A percentile compares a stretch with the other conserved stretches of the same genome.
Conservation (phyloP, 2,329 filamentous ascomycete species). For the Phyllosticta ampelicida region DNA sequence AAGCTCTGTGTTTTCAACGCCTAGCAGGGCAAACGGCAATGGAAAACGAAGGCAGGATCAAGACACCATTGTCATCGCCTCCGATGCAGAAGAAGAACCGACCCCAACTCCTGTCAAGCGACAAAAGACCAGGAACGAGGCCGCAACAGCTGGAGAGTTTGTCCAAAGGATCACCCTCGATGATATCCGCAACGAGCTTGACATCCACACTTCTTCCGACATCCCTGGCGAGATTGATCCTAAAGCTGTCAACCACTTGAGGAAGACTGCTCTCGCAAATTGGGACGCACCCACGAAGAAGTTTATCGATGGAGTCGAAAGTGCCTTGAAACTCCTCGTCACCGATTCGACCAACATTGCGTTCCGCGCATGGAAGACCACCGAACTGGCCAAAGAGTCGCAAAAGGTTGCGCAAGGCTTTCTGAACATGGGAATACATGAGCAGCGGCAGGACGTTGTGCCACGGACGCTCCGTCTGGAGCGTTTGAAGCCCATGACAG, state of each 20-base stretch:
- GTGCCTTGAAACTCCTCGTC: slow-evolving; percentile 13
- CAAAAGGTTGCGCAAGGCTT: slow-evolving; percentile 18
- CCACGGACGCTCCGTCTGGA: slow-evolving; percentile 22
- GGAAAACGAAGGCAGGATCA: neutral
- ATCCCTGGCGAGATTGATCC: slow-evolving; percentile 27
- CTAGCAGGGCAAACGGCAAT: neutral
- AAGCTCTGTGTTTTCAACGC: neutral
- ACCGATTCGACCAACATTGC: slow-evolving; percentile 18
- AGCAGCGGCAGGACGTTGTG: slow-evolving; percentile 16
- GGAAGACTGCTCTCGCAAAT: slow-evolving; percentile 17
- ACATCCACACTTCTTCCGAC: slow-evolving; percentile 18
- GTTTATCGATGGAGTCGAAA: slow-evolving; percentile 19
- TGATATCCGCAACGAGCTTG: slow-evolving; percentile 18
- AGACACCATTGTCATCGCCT: slow-evolving; percentile 15
- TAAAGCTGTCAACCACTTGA: slow-evolving; percentile 23
- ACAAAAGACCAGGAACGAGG: slow-evolving; percentile 16
- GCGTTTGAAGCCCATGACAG: slow-evolving; percentile 25
- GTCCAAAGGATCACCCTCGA: slow-evolving; percentile 20
- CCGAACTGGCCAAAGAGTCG: slow-evolving; percentile 19
- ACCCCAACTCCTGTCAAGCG: slow-evolving; percentile 19
- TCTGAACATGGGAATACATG: slow-evolving; percentile 17
- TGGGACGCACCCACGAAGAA: slow-evolving; percentile 21
- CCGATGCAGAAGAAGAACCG: slow-evolving; percentile 12
- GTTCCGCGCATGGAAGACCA: slow-evolving; percentile 21
- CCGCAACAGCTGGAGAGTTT: neutral